Evolutionary conservation across 2,329 filamentous ascomycete species (phyloP), one percentile per base, ranked within the genome.

Genomic region (Cadophora sp.): DNA sequence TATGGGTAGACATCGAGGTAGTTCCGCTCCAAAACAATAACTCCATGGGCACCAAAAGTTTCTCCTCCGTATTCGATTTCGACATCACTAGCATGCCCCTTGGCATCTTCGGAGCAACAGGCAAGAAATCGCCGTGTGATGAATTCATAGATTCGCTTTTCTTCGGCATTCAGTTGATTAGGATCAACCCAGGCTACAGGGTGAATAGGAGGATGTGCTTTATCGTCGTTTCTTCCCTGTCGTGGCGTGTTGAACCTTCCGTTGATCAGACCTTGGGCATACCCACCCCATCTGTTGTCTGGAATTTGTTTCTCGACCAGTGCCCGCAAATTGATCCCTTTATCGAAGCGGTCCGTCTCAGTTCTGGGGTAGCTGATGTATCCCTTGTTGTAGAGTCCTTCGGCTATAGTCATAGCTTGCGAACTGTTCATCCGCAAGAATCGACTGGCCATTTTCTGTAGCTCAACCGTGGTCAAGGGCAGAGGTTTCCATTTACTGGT

Each of bases 291-390:
- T 69, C 84, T 81, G 50, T 82, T 81, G 75, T 94, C 92, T 66
- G 89, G 88, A 0, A 87, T 88, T 78, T 99, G 96, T 76, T 96
- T 97, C 74, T 92, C 88, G 20, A 97, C 86, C 9, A 99, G 82
- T 24, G 85, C 86, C 69, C 87, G 88, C 22, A 99, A 84, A 76
- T 98, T 90, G 82, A 98, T 97, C 4, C 87, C 95, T 74, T 88
- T 88, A 75, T 97, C 94, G 76, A 98, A 99, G 39, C 95, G 91
- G 78, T 99, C 96, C 0, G 96, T 99, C 79, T 99, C 96, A 0
- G 96, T 99, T 79, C 96, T 89, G 1, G 96, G 96, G 79, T 99
- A 99, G 79, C 94, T 97, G 79, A 99, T 97, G 80, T 94, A 98
- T 0, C 96, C 96, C 78, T 91, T 94, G 58, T 94, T 94, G 81